Conservation (phyloP, 352 stramenopile species). For the Phytophthora ramorum region DNA sequence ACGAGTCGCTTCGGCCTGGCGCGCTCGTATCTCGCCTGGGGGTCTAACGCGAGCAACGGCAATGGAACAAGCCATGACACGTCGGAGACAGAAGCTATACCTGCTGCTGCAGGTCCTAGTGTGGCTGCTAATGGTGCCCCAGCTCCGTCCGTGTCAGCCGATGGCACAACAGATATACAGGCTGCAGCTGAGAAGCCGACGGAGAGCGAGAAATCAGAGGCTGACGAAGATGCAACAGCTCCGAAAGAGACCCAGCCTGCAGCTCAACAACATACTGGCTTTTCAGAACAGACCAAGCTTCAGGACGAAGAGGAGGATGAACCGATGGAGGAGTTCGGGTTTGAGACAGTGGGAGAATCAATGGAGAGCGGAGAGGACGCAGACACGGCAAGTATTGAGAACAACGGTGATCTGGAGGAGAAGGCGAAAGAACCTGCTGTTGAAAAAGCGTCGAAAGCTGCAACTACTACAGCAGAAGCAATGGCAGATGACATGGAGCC, state of each 20-base stretch:
- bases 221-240: background rate
- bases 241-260: background rate
- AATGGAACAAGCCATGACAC: background rate
- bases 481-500: background rate
- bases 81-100: background rate
- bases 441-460: background rate
- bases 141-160: background rate
- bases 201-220: background rate
- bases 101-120: background rate
- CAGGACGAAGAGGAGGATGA: slow-evolving; percentile 8
- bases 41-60: background rate
- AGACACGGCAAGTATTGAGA: slow-evolving; percentile 23
- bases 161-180: background rate
- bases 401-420: slow-evolving; percentile 6
- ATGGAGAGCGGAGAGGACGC: slow-evolving; percentile 14
- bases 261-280: background rate
- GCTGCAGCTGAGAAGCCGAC: slow-evolving; percentile 2
- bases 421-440: background rate
- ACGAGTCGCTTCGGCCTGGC: slow-evolving; percentile 29
- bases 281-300: background rate
- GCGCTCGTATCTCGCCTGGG: slow-evolving; percentile 36
- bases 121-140: background rate
- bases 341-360: slow-evolving; percentile 17
- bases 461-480: background rate
- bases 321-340: slow-evolving; percentile 14